Evolutionary conservation across 2,329 filamentous ascomycete species (phyloP).

Genomic region (Colletotrichum plurivorum): DNA sequence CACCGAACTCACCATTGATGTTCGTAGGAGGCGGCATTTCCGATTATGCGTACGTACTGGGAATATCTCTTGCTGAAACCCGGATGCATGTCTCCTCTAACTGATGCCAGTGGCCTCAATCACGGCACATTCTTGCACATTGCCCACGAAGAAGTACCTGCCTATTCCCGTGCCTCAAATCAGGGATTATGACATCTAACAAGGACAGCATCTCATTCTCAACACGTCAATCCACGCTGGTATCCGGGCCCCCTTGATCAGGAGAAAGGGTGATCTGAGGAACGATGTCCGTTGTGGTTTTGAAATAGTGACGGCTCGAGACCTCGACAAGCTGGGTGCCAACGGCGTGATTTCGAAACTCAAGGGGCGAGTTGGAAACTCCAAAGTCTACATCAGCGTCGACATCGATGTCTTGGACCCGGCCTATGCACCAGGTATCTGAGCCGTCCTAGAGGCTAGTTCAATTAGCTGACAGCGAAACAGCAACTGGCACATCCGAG

Average conservation of each 20-base stretch:
- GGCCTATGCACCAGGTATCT: conserved; percentile 69
- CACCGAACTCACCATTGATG: neutral
- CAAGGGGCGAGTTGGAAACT: conserved; percentile 65
- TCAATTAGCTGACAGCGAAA: no score
- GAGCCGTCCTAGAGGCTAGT: no score
- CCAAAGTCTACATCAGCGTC: conserved; percentile 78
- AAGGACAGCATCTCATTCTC: conserved; percentile 61
- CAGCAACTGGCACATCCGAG: conserved; percentile 82
- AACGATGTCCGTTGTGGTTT: conserved; percentile 74
- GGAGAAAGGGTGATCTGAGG: conserved; percentile 63
- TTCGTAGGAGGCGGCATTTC: conserved; percentile 68
- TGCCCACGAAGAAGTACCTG: conserved; percentile 68
- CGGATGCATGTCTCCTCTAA: neutral
- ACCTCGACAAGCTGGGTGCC: conserved; percentile 79
- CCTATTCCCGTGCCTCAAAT: no score
- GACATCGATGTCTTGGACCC: conserved; percentile 89
- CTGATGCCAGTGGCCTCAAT: conserved; percentile 61
- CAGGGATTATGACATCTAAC: neutral
- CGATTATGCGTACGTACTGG: conserved; percentile 66
- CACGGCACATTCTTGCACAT: conserved; percentile 75
- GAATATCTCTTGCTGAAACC: neutral
- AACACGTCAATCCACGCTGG: conserved; percentile 75
- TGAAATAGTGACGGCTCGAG: conserved; percentile 69
- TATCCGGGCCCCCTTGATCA: conserved; percentile 67
- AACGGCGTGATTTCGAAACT: conserved; percentile 76